Evolutionary conservation across 2,329 filamentous ascomycete species (phyloP), one percentile per base, ranked within the genome.

Genomic region (Colletotrichum phormii): DNA sequence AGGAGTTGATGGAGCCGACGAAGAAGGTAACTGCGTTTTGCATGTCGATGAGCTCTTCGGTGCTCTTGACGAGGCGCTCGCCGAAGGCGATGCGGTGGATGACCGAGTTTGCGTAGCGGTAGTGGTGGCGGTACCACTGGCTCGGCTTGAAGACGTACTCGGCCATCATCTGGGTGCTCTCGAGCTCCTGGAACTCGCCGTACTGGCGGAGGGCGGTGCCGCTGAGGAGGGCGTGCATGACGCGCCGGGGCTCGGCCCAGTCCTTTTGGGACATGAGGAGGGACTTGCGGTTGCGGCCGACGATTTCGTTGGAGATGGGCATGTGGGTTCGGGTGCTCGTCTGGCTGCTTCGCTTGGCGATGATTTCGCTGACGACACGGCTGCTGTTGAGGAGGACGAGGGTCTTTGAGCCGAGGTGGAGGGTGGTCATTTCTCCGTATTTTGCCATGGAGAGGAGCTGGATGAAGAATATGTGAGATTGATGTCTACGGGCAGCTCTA

Each of bases 341-440:
- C 6, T 80, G 64, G 22, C 66, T 77, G 15, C 80, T 80, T 6
- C 80, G 77, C 64, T 82, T 82, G 54, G 79, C 80, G 42, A 85
- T 83, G 46, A 85, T 78, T 59, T 81, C 79, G 9, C 54, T 76
- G 29, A 83, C 80, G 2, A 84, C 82, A 7, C 84, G 81, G 31
- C 79, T 74, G 15, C 74, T 80, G 74, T 86, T 86, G 6, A 86
- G 79, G 18, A 86, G 76, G 22, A 86, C 77, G 82, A 82, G 85
- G 1, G 82, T 85, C 67, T 82, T 83, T 33, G 78, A 74, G 11
- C 79, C 79, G 46, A 81, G 71, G 59, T 76, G 74, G 22, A 79
- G 35, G 1, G 78, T 79, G 31, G 76, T 74, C 78, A 79, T 78
- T 26, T 79, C 78, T n/a, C 78, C 78, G 64, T 78, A 78, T 31